phyloP scores from a whole-genome alignment of 805 yeast species.

The Starmerella bombi region DNA sequence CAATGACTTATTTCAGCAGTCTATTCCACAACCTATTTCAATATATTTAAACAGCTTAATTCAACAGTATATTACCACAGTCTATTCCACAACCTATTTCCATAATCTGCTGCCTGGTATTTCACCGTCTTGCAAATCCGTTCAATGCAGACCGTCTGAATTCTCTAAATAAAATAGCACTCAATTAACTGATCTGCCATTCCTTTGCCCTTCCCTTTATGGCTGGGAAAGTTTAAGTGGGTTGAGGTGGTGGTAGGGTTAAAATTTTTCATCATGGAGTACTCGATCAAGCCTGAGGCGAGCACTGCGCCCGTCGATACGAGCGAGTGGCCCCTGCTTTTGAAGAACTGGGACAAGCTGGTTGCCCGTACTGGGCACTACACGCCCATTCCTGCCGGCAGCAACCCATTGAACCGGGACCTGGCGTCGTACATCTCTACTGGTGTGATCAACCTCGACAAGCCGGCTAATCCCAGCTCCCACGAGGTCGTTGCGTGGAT shows the following conservation, averaged over 20 bases:
- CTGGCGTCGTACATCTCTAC: constrained; percentile 77
- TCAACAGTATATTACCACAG: too few species aligned
- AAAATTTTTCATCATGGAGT: constrained; percentile 23
- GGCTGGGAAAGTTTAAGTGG: too few species aligned
- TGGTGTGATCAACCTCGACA: constrained; percentile 94
- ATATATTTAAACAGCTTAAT: too few species aligned
- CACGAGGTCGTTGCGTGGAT: constrained; percentile 99
- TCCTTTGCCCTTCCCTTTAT: too few species aligned
- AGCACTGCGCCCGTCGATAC: constrained; percentile 66
- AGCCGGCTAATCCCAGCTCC: constrained; percentile 95
- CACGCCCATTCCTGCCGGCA: constrained; percentile 93
- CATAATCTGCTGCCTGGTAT: too few species aligned
- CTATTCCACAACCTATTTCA: too few species aligned
- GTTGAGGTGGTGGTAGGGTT: not conserved
- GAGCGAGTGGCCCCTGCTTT: constrained; percentile 86
- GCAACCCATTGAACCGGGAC: constrained; percentile 90
- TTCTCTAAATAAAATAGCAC: too few species aligned
- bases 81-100: too few species aligned
- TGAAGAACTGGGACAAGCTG: constrained; percentile 87
- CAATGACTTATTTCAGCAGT: too few species aligned
- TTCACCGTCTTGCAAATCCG: too few species aligned
- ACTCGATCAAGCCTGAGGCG: constrained; percentile 74
- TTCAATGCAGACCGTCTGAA: too few species aligned
- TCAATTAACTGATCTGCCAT: too few species aligned
- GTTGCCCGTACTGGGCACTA: constrained; percentile 93